Evolutionary conservation across 495 filamentous ascomycete genomes (phyloP), one percentile per base, ranked within the genome.

Genomic region (Podospora pseudopauciseta): DNA sequence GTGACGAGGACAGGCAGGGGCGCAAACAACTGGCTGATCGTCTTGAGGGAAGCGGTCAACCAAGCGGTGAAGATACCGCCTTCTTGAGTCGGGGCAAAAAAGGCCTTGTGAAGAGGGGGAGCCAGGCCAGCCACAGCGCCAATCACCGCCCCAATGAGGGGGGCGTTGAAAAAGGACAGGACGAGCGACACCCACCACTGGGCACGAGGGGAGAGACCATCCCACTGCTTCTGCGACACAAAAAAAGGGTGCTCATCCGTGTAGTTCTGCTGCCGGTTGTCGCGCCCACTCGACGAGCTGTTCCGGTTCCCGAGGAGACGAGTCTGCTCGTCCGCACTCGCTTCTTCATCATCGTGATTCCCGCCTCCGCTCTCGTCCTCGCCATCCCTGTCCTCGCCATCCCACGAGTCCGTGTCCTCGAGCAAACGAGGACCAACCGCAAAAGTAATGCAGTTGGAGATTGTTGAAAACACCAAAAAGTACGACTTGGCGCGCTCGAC

Each of bases 1-100:
- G 90, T 89, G 0, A 92, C 83, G 27, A 93, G 84, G 27, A 92
- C 86, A 68, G 91, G 91, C 26, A 92, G 77, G 0, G 86, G 83
- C 1, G 91, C 87, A 73, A 94, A 94, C 4, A 93, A 79, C 0
- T 83, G 81, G 0, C 91, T 90, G 18, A 92, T 80, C 66, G 90
- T 91, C 70, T 85, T 80, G 39, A 93, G 71, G 18, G 86, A 86
- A 0, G 82, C 80, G 2, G 90, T 92, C 65, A 93, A 77, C 90
- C 90, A 93, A 2, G 89, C 88, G 49, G 83, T 87, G 67, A 90
- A 85, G 54, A 88, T 87, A 2, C 91, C 90, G 1, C 91, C 91
- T n/a, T 91, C 77, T 16, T 86, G 71, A 23, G 82, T 81, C 3
- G 80, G 72, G 64, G 80, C 84, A 79, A 94, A 93, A 74, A 94